These are phyloP conservation scores for Aegilops sharonensis DNA, from an alignment of 176 grass and related monocot genomes.

Conservation along the genomic window DNA sequence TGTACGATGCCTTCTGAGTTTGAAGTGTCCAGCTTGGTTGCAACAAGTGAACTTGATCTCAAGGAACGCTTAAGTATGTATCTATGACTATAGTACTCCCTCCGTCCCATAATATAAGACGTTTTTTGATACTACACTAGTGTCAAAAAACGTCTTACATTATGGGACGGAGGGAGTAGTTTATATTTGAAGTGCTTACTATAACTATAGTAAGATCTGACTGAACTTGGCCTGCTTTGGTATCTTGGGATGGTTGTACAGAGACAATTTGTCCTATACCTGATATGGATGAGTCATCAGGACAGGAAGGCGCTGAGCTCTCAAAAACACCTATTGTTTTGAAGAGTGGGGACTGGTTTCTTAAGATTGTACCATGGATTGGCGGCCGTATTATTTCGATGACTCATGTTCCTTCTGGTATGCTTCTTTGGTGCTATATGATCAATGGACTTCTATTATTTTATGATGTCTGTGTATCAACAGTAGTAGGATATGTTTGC, in stretches of 20 bases:
- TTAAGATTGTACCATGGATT: conserved; percentile 92
- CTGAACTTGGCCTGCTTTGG: neutral
- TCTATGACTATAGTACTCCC: neutral
- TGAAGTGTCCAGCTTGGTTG: conserved; percentile 57
- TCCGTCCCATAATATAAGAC: too few species aligned
- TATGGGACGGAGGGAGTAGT: neutral
- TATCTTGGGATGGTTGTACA: conserved; percentile 36
- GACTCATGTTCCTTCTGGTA: conserved; percentile 90
- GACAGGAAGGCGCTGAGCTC: conserved; percentile 65
- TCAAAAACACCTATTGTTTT: conserved; percentile 70
- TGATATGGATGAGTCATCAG: conserved; percentile 45
- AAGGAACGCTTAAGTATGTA: conserved; percentile 54
- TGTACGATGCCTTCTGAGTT: conserved; percentile 56
- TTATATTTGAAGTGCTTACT: neutral
- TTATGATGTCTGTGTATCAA: neutral
- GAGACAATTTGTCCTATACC: conserved; percentile 67
- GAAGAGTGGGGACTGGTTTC: conserved; percentile 73
- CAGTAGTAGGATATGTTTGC: neutral
- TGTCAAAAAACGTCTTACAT: too few species aligned
- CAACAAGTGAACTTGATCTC: conserved; percentile 52
- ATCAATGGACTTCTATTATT: neutral
- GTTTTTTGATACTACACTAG: too few species aligned
- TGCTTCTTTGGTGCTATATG: conserved; percentile 6
- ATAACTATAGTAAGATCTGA: neutral
- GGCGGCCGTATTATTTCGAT: conserved; percentile 90